These are phyloP conservation scores for Phytophthora constricta DNA, from an alignment of 352 stramenopile genomes.

Conservation along the genomic window DNA sequence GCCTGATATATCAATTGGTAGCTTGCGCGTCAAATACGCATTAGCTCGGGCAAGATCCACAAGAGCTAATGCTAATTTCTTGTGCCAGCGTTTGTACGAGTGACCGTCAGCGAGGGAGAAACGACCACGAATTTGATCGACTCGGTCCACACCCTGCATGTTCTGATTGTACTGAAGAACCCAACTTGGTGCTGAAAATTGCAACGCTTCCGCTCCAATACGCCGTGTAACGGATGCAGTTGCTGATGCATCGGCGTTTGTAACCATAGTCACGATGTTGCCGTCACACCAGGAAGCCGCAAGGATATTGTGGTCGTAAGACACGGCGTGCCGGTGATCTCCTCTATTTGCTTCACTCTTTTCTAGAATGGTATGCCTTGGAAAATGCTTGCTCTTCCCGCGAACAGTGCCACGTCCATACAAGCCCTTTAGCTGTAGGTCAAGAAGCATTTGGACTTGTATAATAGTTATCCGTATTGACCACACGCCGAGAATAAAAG, in stretches of 20 bases:
- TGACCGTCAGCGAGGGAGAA: slow-evolving; percentile 39
- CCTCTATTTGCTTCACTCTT: neutral
- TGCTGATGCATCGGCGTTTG: slow-evolving; percentile 11
- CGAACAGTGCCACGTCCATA: neutral
- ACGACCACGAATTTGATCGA: slow-evolving; percentile 34
- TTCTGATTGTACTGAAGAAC: slow-evolving; percentile 37
- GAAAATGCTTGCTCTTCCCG: slow-evolving; percentile 6
- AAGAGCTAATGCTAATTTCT: too few species aligned
- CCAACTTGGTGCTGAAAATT: slow-evolving; percentile 27
- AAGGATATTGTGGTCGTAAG: neutral
- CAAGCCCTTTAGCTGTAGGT: neutral
- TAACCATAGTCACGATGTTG: neutral
- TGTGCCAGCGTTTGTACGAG: too few species aligned
- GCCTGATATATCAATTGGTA: too few species aligned
- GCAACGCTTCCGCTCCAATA: neutral
- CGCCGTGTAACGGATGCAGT: neutral
- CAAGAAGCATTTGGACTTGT: slow-evolving; percentile 5
- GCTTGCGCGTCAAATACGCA: too few species aligned
- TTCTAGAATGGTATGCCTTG: neutral
- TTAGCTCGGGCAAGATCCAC: too few species aligned
- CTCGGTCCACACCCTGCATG: slow-evolving; percentile 44
- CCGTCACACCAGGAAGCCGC: slow-evolving; percentile 11
- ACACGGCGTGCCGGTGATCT: neutral
- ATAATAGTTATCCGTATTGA: slow-evolving; percentile 17
- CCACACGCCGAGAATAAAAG: neutral